Evolutionary conservation across 495 filamentous ascomycete species (phyloP), one percentile per base, ranked within the genome.

Genomic region (Aspergillus steynii): DNA sequence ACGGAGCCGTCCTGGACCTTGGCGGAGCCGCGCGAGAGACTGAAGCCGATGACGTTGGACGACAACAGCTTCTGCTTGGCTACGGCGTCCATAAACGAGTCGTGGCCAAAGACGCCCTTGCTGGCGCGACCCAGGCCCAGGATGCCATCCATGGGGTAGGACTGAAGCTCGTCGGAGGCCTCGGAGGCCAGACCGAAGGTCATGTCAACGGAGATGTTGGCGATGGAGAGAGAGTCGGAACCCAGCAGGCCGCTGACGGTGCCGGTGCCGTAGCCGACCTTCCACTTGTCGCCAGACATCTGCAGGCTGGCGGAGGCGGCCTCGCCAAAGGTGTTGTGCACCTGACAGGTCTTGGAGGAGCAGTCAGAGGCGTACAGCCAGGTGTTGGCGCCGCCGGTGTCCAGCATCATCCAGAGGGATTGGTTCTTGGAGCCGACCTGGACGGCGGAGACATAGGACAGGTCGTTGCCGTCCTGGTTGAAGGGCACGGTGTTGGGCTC

Each of bases 91-190:
- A 93, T 82, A 64, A 92, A 85, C 1, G 83, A 87, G 31, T 86
- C 81, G 8, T 80, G 79, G 10, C 73, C 71, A 64, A 78, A 78
- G 6, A 71, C 72, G 42, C 60, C 73, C 45, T 66, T 76, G 65
- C 61, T 74, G 55, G 73, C 76, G 64, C 74, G 86, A 7, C 86
- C 86, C n/a, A 96, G 74, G 6, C 90, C 92, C 5, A 96, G 73
- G 53, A 96, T 95, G n/a, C 92, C 92, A 68, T 96, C 92, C 63
- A 95, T 89, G 20, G 91, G 88, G 65, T 92, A 95, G 62, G 80
- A 81, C 31, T 74, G 61, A 71, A 96, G 94, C 52, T 92, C 84
- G 53, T 84, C 71, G 4, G 87, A 87, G 14, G 88, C 88, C 26
- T 81, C 75, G 46, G 80, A 85, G 15, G 86, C 90, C 61, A 90